A percentile compares a stretch with the other conserved stretches of the same genome.
Conservation (phyloP, 441 rosid species). For the Populus hybrid region DNA sequence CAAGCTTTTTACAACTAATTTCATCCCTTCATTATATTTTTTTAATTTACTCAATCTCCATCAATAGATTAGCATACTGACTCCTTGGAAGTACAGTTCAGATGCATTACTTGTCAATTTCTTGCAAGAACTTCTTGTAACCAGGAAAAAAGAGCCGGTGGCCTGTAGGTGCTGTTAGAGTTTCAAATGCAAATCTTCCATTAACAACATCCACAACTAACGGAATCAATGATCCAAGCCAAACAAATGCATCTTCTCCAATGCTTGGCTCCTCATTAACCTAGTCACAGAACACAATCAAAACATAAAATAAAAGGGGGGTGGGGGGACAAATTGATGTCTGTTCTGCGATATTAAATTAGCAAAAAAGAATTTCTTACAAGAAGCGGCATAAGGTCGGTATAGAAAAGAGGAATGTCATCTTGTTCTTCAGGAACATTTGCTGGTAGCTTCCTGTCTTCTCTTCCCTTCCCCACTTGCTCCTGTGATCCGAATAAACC, state of each 20-base stretch:
- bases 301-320: background rate
- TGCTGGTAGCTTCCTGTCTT: conserved; percentile 47
- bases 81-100: background rate
- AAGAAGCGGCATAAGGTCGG: conserved; percentile 91
- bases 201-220: conserved; percentile 64
- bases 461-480: conserved; percentile 51
- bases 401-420: conserved; percentile 75
- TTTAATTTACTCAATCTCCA: background rate
- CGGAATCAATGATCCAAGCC: conserved; percentile 73
- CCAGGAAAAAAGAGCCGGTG: conserved; percentile 76
- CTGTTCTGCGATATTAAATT: background rate
- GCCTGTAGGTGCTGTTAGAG: conserved; percentile 72
- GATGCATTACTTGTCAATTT: conserved; percentile 59
- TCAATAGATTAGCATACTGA: background rate
- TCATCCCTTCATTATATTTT: background rate
- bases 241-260: conserved; percentile 83
- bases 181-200: conserved; percentile 83
- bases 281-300: conserved; percentile 30
- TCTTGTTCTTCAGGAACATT: conserved; percentile 46
- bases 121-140: conserved; percentile 70
- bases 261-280: conserved; percentile 67
- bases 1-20: background rate
- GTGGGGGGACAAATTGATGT: too few relatives aligned
- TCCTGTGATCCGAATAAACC: conserved; percentile 38
- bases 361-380: conserved; percentile 39